Evolutionary conservation across 2,329 filamentous ascomycete genomes (phyloP).

Genomic region (Apiospora sp.): DNA sequence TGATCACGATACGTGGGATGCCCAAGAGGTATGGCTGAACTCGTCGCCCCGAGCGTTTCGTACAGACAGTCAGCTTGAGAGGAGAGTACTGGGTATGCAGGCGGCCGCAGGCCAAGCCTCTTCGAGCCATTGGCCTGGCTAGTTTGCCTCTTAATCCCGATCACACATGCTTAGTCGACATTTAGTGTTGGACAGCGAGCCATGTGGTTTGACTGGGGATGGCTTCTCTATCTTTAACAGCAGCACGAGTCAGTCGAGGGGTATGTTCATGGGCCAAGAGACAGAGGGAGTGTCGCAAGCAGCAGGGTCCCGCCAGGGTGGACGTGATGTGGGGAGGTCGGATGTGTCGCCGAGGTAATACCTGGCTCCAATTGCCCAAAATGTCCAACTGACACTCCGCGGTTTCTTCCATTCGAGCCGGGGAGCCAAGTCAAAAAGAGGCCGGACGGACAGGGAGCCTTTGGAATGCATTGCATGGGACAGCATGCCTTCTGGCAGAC

Average conservation of each 20-base stretch:
- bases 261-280: background rate
- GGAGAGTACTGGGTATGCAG: background rate
- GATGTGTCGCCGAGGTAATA: slow-evolving; percentile 18
- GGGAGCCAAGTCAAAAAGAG: background rate
- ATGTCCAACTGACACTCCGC: slow-evolving; percentile 1
- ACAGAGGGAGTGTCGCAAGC: background rate
- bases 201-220: background rate
- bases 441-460: background rate
- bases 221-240: background rate
- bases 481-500: background rate
- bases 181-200: background rate
- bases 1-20: no score
- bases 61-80: background rate
- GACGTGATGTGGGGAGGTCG: slow-evolving; percentile 15
- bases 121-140: background rate
- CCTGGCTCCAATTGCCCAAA: background rate
- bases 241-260: slow-evolving; percentile 5
- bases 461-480: background rate
- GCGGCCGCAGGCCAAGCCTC: background rate
- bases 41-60: background rate
- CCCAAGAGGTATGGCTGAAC: background rate
- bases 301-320: slow-evolving; percentile 10
- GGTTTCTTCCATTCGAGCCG: background rate
- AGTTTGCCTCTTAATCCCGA: background rate
- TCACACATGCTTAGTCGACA: background rate